These are phyloP conservation scores for Camellia lanceoleosa DNA, from an alignment of 148 eudicot genomes.

Conservation along the genomic window DNA sequence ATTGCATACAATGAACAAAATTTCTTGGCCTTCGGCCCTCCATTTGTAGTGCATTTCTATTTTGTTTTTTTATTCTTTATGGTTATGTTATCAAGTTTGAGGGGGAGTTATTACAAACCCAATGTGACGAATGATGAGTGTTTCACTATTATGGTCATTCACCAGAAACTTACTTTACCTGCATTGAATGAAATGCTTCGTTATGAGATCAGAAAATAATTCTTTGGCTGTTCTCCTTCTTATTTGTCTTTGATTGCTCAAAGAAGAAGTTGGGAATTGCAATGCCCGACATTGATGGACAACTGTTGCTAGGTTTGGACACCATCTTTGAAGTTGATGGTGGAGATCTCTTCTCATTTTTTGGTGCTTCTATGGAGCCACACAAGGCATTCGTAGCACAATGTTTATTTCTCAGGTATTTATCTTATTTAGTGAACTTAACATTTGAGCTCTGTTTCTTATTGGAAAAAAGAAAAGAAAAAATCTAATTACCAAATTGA, in stretches of 20 bases:
- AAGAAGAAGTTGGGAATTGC: neutral
- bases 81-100: neutral
- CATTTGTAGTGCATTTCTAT: no score
- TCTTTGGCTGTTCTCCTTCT: neutral
- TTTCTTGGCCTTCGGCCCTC: no score
- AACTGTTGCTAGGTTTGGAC: neutral
- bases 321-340: neutral
- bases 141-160: neutral
- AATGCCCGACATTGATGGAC: neutral
- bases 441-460: neutral
- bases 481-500: neutral
- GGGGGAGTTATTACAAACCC: neutral
- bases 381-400: constrained; percentile 2
- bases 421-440: neutral
- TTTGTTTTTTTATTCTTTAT: no score
- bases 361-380: neutral
- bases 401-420: neutral
- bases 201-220: neutral
- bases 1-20: no score
- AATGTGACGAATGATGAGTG: neutral
- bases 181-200: neutral
- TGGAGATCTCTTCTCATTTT: neutral
- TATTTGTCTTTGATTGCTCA: neutral
- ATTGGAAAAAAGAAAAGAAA: no score
- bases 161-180: neutral